Conservation (phyloP, 495 filamentous ascomycete genomes). For the Achaetomiella virescens region DNA sequence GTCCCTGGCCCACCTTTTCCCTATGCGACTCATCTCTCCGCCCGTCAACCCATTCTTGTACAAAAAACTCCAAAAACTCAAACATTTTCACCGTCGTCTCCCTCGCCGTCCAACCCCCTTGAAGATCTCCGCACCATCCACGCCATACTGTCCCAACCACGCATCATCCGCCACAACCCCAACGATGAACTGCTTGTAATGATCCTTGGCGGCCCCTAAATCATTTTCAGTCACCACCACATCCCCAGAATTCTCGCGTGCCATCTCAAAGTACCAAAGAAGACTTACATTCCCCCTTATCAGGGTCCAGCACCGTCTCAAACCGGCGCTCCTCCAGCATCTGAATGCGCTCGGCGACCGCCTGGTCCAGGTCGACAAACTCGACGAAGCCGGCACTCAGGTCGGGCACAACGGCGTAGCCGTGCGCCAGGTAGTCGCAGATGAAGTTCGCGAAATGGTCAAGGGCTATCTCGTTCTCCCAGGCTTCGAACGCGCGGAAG, state of each 20-base stretch:
- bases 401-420: conserved; percentile 2
- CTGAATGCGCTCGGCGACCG: not conserved
- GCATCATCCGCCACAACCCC: conserved; percentile 7
- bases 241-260: not conserved
- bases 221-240: too few species aligned
- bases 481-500: not conserved
- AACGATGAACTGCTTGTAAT: conserved; percentile 14
- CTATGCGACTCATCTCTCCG: not conserved
- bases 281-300: conserved; percentile 12
- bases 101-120: not conserved
- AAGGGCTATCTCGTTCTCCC: conserved; percentile 6
- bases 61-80: conserved; percentile 5
- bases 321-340: conserved; percentile 1
- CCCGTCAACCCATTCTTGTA: conserved; percentile 5
- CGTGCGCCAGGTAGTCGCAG: conserved; percentile 9
- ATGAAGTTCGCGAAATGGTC: conserved; percentile 15
- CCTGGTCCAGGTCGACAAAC: conserved; percentile 4
- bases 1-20: not conserved
- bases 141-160: not conserved
- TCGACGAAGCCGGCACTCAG: not conserved
- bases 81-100: conserved; percentile 7
- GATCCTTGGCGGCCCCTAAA: conserved; percentile 9
- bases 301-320: not conserved
- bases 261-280: not conserved
- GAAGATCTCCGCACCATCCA: not conserved